Evolutionary conservation across 2,329 filamentous ascomycete genomes (phyloP).

Genomic region (Arachnomyces sp.): DNA sequence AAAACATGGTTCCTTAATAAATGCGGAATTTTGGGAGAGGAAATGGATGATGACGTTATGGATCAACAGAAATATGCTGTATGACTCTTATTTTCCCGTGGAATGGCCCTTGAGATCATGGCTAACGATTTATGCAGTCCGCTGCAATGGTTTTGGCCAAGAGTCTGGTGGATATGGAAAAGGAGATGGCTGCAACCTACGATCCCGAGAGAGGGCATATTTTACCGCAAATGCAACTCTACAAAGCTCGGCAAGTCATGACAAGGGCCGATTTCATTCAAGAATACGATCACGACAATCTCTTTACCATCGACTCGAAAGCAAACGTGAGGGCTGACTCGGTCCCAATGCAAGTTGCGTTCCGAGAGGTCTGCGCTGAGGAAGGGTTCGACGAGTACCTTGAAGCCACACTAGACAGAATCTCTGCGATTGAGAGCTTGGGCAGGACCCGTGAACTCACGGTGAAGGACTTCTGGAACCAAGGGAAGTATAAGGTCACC

Average conservation of each 20-base stretch:
- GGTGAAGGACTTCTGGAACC: conserved; percentile 84
- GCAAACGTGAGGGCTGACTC: conserved; percentile 86
- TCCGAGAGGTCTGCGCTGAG: conserved; percentile 70
- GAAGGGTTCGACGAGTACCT: conserved; percentile 76
- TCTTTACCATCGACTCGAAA: conserved; percentile 85
- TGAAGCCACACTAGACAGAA: conserved; percentile 74
- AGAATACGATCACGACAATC: conserved; percentile 82
- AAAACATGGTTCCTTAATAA: conserved; percentile 75
- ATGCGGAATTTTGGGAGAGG: conserved; percentile 66
- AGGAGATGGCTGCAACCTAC: conserved; percentile 55
- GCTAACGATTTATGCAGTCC: conserved; percentile 45
- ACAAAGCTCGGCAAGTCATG: conserved; percentile 85
- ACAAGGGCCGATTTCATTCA: conserved; percentile 92
- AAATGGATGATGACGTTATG: conserved; percentile 96
- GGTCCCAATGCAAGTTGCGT: conserved; percentile 92
- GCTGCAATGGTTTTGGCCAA: conserved; percentile 90
- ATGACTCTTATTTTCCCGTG: conserved; percentile 33
- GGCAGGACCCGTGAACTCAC: conserved; percentile 91
- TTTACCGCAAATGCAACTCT: conserved; percentile 71
- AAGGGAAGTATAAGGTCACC: conserved; percentile 67
- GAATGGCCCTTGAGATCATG: conserved; percentile 4
- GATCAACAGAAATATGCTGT: conserved; percentile 94
- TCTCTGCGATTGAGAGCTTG: conserved; percentile 85
- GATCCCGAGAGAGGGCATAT: conserved; percentile 62
- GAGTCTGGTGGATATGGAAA: conserved; percentile 77